Conservation (phyloP, 2,329 filamentous ascomycete species). For the Trichophyton verrucosum region DNA sequence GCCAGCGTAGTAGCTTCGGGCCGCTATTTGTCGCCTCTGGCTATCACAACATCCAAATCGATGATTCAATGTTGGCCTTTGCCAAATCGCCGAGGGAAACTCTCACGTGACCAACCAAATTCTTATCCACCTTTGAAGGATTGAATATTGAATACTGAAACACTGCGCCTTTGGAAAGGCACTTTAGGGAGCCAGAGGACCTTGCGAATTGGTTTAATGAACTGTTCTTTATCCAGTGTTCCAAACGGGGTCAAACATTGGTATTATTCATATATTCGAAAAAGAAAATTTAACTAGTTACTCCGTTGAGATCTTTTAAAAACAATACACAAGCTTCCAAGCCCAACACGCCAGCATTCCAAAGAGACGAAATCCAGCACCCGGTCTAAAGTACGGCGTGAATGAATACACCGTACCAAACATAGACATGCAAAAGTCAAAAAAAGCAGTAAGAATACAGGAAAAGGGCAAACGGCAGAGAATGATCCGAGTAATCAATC, state of each 20-base stretch:
- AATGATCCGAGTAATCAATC: conserved; percentile 18
- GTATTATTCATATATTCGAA: no score
- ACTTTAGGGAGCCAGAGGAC: no score
- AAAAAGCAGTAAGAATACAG: neutral
- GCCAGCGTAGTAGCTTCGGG: neutral
- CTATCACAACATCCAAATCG: no score
- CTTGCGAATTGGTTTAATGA: no score
- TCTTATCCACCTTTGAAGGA: no score
- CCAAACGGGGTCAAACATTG: no score
- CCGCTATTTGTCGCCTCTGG: neutral
- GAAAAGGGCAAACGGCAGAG: neutral
- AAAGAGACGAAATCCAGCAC: neutral
- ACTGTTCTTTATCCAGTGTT: no score
- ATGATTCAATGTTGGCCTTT: no score
- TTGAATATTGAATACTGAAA: no score
- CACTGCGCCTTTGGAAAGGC: no score
- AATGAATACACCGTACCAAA: neutral
- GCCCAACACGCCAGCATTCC: neutral
- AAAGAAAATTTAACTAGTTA: neutral
- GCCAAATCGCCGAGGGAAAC: no score
- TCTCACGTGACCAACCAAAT: no score
- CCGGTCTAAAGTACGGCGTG: neutral
- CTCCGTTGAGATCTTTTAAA: neutral
- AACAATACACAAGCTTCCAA: neutral
- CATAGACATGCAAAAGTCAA: neutral